Evolutionary conservation across 352 stramenopile genomes (phyloP), one percentile per base, ranked within the genome.

Genomic region (Peronospora farinosa): DNA sequence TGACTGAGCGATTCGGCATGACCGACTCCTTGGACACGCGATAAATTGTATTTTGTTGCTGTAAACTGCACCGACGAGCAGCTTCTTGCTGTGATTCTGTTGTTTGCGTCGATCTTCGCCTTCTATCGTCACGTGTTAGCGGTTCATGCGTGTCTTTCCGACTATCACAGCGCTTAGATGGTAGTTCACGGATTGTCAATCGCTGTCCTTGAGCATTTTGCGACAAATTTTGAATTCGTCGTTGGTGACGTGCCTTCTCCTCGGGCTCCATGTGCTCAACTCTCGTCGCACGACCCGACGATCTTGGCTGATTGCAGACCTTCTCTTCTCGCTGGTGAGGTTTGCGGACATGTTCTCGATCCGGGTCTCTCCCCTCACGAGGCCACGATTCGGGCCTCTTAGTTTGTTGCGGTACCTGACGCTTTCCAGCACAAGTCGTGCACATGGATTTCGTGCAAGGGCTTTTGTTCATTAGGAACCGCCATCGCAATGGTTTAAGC

Each of bases 401-500:
- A 11, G 23, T 12, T 31, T 32, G 42, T 13, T 54, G 23, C 11
- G 51, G 42, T 11, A 32, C 21, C n/a, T 63, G 41, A 5, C 61
- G 61, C 19, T 63, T 63, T 35, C 56, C 51, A 0, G 51, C 57
- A 16, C 61, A 69, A 32, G 38, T 15, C 9, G 8, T 21, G 35
- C 61, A 69, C 41, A 69, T 60, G 51, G 43, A 47, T 27, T 63
- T 62, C 3, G 45, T 56, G 21, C 56, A 41, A 40, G 57, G 52
- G 0, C 31, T 25, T 37, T 63, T 59, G 51, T 54, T 59, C 3
- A 51, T 57, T 10, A 63, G 38, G 32, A 69, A 63, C 21, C 51
- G 51, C 61, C 56, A 65, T 23, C 48, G 52, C 51, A 66, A 25
- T 7, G 61, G 61, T 32, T 63, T 69, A n/a, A 63, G 25, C 16